Evolutionary conservation across 2,329 filamentous ascomycete genomes (phyloP).

Genomic region (Penicillium sp.): DNA sequence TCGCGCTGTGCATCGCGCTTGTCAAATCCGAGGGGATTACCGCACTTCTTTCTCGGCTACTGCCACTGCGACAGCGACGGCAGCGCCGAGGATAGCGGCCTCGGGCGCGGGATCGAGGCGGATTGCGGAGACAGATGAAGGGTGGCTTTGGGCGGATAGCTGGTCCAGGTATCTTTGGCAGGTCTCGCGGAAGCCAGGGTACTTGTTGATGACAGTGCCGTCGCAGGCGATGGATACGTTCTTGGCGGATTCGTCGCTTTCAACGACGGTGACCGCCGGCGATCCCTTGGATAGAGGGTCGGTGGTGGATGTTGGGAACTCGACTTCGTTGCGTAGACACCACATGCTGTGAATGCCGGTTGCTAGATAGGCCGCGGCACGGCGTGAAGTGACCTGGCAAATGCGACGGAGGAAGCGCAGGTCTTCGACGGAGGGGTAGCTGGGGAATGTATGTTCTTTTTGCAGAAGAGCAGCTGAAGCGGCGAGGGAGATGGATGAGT

Average conservation of each 20-base stretch:
- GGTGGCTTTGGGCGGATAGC: slow-evolving; percentile 31
- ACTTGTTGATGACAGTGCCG: slow-evolving; percentile 50
- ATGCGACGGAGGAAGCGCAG: slow-evolving; percentile 52
- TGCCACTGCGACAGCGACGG: slow-evolving; percentile 45
- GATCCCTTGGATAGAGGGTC: slow-evolving; percentile 25
- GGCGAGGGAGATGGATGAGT: slow-evolving; percentile 36
- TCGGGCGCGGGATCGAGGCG: slow-evolving; percentile 41
- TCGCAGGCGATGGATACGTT: slow-evolving; percentile 47
- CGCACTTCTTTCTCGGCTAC: slow-evolving; percentile 26
- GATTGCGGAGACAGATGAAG: slow-evolving; percentile 27
- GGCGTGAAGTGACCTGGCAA: slow-evolving; percentile 51
- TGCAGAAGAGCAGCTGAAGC: slow-evolving; percentile 46
- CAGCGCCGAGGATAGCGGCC: slow-evolving; percentile 44
- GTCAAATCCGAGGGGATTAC: background rate
- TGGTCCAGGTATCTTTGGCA: slow-evolving; percentile 44
- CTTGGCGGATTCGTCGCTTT: slow-evolving; percentile 26
- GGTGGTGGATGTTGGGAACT: slow-evolving; percentile 33
- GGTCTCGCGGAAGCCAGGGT: slow-evolving; percentile 44
- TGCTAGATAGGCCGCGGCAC: slow-evolving; percentile 59
- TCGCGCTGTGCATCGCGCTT: slow-evolving; percentile 8
- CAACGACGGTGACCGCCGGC: slow-evolving; percentile 33
- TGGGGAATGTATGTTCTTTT: slow-evolving; percentile 48
- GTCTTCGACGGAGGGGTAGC: slow-evolving; percentile 46
- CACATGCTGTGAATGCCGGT: slow-evolving; percentile 60
- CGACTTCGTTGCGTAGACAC: slow-evolving; percentile 49